Percentiles rank a stretch among this genome's conserved stretches.
These are phyloP conservation scores for Fusarium sp. DNA, from an alignment of 2,329 filamentous ascomycete genomes.

Conservation along the genomic window DNA sequence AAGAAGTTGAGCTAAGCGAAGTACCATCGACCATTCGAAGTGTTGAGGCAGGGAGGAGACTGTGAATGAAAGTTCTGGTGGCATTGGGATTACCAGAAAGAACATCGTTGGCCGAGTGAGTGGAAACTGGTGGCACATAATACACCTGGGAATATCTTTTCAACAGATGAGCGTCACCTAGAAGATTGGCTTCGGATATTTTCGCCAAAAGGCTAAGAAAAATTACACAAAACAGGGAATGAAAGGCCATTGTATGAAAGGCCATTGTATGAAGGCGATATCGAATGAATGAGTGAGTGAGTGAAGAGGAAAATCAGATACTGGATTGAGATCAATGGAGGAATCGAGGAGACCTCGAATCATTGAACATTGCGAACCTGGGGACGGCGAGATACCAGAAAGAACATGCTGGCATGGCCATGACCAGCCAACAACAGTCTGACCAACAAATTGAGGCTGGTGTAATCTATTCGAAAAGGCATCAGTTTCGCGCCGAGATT, in stretches of 20 bases:
- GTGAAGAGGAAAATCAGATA: too few species aligned
- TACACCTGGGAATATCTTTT: background rate
- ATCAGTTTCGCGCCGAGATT: background rate
- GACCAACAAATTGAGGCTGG: background rate
- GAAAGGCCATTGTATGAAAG: background rate
- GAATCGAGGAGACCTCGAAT: background rate
- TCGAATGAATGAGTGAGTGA: too few species aligned
- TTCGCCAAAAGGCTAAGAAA: background rate
- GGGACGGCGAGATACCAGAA: background rate
- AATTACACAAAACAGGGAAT: too few species aligned
- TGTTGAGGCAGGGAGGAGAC: background rate
- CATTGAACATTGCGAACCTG: background rate
- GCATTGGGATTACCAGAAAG: background rate
- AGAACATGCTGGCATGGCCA: background rate
- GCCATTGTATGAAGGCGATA: background rate
- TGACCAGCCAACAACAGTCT: background rate
- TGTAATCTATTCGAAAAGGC: background rate
- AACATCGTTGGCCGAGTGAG: background rate
- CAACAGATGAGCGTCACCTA: background rate
- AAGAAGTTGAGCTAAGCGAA: background rate
- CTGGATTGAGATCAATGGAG: background rate
- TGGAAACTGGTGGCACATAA: background rate
- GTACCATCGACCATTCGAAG: background rate
- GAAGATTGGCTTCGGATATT: background rate
- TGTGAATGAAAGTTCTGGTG: background rate